Conservation (phyloP, 441 rosid species). For the Biscutella laevigata region DNA sequence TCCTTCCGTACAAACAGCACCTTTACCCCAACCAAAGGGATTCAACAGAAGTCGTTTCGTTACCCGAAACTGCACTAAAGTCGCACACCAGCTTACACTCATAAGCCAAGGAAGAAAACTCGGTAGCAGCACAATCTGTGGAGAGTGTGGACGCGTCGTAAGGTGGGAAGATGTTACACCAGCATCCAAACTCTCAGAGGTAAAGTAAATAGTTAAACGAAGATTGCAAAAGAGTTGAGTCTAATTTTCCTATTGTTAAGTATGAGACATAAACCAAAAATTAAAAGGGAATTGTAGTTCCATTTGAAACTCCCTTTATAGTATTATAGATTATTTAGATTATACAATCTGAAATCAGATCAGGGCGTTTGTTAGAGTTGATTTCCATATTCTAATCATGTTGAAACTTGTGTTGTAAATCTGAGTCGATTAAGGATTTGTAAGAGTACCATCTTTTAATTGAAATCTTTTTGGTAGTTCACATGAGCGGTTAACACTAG, state of each 20-base stretch:
- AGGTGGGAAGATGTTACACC: slow-evolving; percentile 56
- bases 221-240: neutral
- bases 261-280: neutral
- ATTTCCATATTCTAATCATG: slow-evolving; percentile 12
- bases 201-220: slow-evolving; percentile 13
- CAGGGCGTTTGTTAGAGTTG: slow-evolving; percentile 19
- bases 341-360: slow-evolving; percentile 15
- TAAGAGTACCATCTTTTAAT: too few species aligned
- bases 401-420: slow-evolving; percentile 16
- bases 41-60: slow-evolving; percentile 43
- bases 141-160: slow-evolving; percentile 83
- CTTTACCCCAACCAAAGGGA: slow-evolving; percentile 27
- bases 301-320: neutral
- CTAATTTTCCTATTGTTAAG: neutral
- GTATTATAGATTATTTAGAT: slow-evolving; percentile 16
- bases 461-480: too few species aligned
- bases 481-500: too few species aligned
- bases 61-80: slow-evolving; percentile 70
- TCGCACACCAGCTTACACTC: slow-evolving; percentile 77
- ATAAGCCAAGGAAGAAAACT: slow-evolving; percentile 78
- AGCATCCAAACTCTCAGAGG: slow-evolving; percentile 22
- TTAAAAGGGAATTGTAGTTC: neutral
- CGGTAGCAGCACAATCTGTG: slow-evolving; percentile 80
- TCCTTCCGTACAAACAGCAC: slow-evolving; percentile 23
- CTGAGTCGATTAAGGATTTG: neutral